Evolutionary conservation across 108 stramenopile species (phyloP).

Genomic region (Skeletonema menzelii): DNA sequence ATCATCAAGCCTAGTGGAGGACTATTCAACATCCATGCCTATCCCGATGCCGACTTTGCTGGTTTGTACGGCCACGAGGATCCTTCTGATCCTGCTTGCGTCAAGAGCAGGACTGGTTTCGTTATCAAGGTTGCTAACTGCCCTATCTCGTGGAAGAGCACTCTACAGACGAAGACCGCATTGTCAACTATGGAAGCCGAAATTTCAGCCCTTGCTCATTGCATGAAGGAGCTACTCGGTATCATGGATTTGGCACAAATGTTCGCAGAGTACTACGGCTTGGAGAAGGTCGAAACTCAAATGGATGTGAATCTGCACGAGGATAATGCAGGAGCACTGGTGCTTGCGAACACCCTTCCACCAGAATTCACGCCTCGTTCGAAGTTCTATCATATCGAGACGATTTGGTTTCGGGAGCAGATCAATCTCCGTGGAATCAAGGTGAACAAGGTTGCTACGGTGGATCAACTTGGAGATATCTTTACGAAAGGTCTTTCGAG

Average conservation of each 20-base stretch:
- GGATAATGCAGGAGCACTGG: constrained; percentile 54
- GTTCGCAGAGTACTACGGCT: not conserved
- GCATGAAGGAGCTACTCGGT: constrained; percentile 45
- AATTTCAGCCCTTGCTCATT: constrained; percentile 32
- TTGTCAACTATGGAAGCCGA: constrained; percentile 57
- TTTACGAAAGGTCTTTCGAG: not conserved
- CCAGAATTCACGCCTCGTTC: not conserved
- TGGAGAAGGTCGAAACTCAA: not conserved
- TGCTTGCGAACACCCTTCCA: constrained; percentile 14
- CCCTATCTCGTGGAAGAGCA: constrained; percentile 49
- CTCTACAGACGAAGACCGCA: constrained; percentile 52
- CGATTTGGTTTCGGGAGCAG: not conserved
- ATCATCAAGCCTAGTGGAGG: constrained; percentile 20
- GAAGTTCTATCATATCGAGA: not conserved
- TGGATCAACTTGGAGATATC: not conserved
- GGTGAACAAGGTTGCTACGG: not conserved
- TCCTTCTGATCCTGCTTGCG: constrained; percentile 36
- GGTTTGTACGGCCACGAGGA: constrained; percentile 41
- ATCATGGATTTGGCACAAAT: constrained; percentile 17
- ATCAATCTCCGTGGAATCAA: not conserved
- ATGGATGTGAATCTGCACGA: constrained; percentile 37
- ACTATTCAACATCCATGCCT: constrained; percentile 38
- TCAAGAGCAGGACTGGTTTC: constrained; percentile 52
- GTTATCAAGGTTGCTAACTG: constrained; percentile 33
- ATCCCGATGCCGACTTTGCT: constrained; percentile 54